Evolutionary conservation across 2,329 filamentous ascomycete species (phyloP).

Genomic region (Epichloe hybrida): DNA sequence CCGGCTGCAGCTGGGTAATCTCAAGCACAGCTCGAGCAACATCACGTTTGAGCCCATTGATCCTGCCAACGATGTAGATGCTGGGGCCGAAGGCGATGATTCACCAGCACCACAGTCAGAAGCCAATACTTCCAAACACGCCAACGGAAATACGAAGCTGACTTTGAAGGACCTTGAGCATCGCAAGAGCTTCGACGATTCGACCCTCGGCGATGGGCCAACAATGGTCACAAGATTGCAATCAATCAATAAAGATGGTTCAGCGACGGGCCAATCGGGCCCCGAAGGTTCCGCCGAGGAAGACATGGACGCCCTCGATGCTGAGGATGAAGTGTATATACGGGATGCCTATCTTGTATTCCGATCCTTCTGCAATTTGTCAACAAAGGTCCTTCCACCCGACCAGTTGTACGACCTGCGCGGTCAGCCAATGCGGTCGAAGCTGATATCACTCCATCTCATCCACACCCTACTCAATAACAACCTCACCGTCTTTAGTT

Average conservation of each 20-base stretch:
- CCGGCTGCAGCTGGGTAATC: slow-evolving; percentile 42
- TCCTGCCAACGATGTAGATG: slow-evolving; percentile 20
- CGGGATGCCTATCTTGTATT: slow-evolving; percentile 96
- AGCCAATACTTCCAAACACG: slow-evolving; percentile 14
- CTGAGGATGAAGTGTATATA: slow-evolving; percentile 90
- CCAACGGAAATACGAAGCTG: slow-evolving; percentile 37
- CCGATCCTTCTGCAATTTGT: slow-evolving; percentile 92
- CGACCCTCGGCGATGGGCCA: slow-evolving; percentile 50
- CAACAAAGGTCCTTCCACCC: slow-evolving; percentile 76
- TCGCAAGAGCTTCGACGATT: slow-evolving; percentile 56
- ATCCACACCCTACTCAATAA: slow-evolving; percentile 94
- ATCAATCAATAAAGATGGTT: slow-evolving; percentile 24
- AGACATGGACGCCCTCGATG: slow-evolving; percentile 45
- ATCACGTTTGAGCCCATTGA: slow-evolving; percentile 36
- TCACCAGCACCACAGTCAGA: slow-evolving; percentile 21
- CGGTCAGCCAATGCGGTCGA: slow-evolving; percentile 93
- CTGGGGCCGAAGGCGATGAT: slow-evolving; percentile 24
- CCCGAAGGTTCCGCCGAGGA: slow-evolving; percentile 43
- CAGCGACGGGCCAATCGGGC: slow-evolving; percentile 37
- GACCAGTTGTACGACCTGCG: slow-evolving; percentile 89
- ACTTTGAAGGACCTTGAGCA: slow-evolving; percentile 55
- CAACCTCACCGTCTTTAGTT: slow-evolving; percentile 80
- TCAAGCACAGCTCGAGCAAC: slow-evolving; percentile 40
- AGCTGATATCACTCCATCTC: slow-evolving; percentile 86
- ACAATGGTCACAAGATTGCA: slow-evolving; percentile 54